Percentiles rank a stretch among this genome's conserved stretches.
These are phyloP conservation scores for Pleurotus tuber-regium DNA, from an alignment of 768 basidiomycete genomes.

Conservation along the genomic window DNA sequence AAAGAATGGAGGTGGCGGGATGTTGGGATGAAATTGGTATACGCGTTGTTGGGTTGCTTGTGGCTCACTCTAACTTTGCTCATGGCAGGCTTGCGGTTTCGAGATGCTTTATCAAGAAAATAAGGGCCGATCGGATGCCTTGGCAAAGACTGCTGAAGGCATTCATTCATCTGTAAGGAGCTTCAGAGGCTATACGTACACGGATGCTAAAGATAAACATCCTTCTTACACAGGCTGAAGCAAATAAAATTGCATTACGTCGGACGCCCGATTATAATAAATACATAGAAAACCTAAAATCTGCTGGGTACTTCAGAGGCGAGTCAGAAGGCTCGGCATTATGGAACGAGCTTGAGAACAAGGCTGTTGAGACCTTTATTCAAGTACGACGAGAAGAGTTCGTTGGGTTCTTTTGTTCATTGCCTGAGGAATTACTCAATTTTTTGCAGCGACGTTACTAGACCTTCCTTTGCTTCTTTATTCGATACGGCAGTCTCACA, in stretches of 20 bases:
- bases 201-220: too few relatives aligned
- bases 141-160: slow-evolving; percentile 33
- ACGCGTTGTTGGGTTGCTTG: slow-evolving; percentile 18
- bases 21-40: slow-evolving; percentile 90
- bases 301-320: slow-evolving; percentile 72
- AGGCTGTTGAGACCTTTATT: slow-evolving; percentile 67
- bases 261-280: slow-evolving; percentile 64
- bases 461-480: slow-evolving; percentile 73
- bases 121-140: too few relatives aligned
- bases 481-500: slow-evolving; percentile 63
- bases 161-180: slow-evolving; percentile 46
- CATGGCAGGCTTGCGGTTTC: slow-evolving; percentile 80
- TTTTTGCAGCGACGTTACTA: slow-evolving; percentile 17
- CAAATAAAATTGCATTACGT: slow-evolving; percentile 63
- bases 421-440: too few relatives aligned
- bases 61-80: neutral
- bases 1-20: slow-evolving; percentile 77
- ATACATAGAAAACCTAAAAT: slow-evolving; percentile 66
- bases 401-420: too few relatives aligned
- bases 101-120: slow-evolving; percentile 95
- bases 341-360: slow-evolving; percentile 73
- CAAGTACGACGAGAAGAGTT: slow-evolving; percentile 66
- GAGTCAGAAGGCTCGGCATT: slow-evolving; percentile 74
- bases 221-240: slow-evolving; percentile 66
- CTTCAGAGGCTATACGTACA: neutral